Conservation (phyloP, 805 yeast genomes). For the Wickerhamiella domercqiae region DNA sequence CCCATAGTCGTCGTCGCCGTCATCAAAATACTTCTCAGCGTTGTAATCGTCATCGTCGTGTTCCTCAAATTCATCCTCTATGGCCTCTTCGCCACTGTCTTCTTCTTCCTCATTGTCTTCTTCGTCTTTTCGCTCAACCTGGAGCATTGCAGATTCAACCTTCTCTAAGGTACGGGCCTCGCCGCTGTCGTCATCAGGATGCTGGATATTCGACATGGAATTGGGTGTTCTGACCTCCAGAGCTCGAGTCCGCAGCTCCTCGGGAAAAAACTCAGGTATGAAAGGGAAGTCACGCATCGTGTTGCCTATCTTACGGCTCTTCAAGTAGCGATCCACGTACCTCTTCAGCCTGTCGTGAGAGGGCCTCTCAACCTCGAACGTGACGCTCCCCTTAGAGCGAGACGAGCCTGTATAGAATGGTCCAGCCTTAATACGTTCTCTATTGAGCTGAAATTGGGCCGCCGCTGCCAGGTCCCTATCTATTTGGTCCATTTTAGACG, state of each 20-base stretch:
- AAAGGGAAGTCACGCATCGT: conserved; percentile 71
- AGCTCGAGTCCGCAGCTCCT: conserved; percentile 54
- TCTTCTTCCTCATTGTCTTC: conserved; percentile 30
- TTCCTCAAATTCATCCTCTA: conserved; percentile 44
- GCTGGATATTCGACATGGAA: background rate
- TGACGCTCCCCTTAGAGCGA: conserved; percentile 10
- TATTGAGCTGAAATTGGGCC: conserved; percentile 2
- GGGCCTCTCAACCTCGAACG: conserved; percentile 9
- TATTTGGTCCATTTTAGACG: background rate
- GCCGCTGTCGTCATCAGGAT: too few species aligned
- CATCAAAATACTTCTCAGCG: conserved; percentile 67
- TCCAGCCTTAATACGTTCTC: conserved; percentile 11
- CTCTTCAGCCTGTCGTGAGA: conserved; percentile 56
- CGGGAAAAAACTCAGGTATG: conserved; percentile 54
- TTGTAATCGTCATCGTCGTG: conserved; percentile 69
- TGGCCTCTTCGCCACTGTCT: conserved; percentile 35
- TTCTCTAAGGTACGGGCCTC: background rate
- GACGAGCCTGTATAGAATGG: conserved; percentile 17
- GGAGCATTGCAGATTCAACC: conserved; percentile 23
- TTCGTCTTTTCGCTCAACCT: conserved; percentile 24
- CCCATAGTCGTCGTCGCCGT: conserved; percentile 39
- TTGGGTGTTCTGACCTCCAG: conserved; percentile 38
- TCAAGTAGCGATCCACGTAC: conserved; percentile 66
- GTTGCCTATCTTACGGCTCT: conserved; percentile 52
- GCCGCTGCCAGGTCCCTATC: conserved; percentile 1